Evolutionary conservation across 2,329 filamentous ascomycete species (phyloP).

Genomic region (Penicillium sp.): DNA sequence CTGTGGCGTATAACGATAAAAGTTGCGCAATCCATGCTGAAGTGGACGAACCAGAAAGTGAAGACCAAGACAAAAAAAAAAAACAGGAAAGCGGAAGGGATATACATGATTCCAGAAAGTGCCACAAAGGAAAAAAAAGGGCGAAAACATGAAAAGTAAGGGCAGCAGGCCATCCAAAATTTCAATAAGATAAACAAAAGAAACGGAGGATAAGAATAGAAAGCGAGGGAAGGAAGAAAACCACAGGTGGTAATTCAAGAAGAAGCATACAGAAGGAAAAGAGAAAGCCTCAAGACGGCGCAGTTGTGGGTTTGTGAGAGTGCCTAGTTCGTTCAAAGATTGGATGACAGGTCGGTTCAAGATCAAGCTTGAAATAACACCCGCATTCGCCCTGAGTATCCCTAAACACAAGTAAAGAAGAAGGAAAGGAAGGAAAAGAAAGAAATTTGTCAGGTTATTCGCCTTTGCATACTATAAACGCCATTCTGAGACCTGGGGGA

Average conservation of each 20-base stretch:
- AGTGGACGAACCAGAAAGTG: background rate
- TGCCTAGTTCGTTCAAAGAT: slow-evolving; percentile 20
- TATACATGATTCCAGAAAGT: slow-evolving; percentile 26
- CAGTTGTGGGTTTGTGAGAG: background rate
- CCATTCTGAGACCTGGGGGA: slow-evolving; percentile 44
- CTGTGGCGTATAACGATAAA: background rate
- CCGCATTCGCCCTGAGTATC: background rate
- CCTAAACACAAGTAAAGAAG: background rate
- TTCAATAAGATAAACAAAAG: slow-evolving; percentile 22
- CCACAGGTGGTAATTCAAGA: slow-evolving; percentile 15
- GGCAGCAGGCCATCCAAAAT: slow-evolving; percentile 15
- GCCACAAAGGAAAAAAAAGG: slow-evolving; percentile 12
- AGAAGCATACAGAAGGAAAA: slow-evolving; percentile 31
- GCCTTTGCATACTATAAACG: slow-evolving; percentile 47
- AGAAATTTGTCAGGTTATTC: slow-evolving; percentile 30
- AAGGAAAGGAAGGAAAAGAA: slow-evolving; percentile 20
- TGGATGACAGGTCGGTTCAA: slow-evolving; percentile 17
- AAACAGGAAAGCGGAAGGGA: slow-evolving; percentile 10
- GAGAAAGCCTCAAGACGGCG: slow-evolving; percentile 23
- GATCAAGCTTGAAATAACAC: slow-evolving; percentile 15
- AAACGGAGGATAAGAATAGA: slow-evolving; percentile 11
- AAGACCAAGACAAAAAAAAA: slow-evolving; percentile 6
- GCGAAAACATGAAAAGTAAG: slow-evolving; percentile 9
- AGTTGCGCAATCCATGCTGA: background rate
- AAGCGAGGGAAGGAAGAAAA: slow-evolving; percentile 20